Conservation (phyloP, 495 filamentous ascomycete species). For the Lophiostoma macrostomum region DNA sequence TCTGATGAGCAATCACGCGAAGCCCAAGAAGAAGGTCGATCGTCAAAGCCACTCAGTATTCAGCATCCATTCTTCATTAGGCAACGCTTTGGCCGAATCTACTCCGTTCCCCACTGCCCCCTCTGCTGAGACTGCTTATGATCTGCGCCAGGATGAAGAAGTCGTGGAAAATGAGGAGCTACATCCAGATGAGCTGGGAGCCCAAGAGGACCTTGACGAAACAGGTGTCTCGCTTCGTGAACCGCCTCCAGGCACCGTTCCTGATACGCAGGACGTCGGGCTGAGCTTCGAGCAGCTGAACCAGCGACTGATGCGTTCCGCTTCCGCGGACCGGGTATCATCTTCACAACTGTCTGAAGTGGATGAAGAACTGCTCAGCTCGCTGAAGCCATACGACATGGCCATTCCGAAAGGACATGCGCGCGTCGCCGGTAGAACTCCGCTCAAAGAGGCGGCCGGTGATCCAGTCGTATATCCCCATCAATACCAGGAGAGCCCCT, state of each 20-base stretch:
- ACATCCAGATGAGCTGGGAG: slow-evolving; percentile 1
- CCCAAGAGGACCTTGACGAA: slow-evolving; percentile 16
- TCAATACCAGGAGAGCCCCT: too few relatives aligned
- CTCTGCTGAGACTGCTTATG: neutral
- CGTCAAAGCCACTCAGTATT: slow-evolving; percentile 15
- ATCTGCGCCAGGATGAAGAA: neutral
- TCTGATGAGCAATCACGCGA: neutral
- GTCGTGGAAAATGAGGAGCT: neutral
- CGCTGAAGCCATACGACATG: too few relatives aligned
- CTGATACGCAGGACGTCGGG: neutral
- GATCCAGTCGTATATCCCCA: too few relatives aligned
- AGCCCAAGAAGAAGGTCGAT: slow-evolving; percentile 33
- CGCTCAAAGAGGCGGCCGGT: too few relatives aligned
- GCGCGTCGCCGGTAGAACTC: too few relatives aligned
- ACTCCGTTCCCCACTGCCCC: too few relatives aligned
- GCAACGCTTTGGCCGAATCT: neutral
- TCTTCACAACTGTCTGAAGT: neutral
- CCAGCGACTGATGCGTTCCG: neutral
- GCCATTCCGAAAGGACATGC: too few relatives aligned
- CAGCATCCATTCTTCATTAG: neutral
- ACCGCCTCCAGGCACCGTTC: neutral
- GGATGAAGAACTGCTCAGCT: neutral
- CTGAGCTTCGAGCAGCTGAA: neutral
- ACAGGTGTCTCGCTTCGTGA: slow-evolving; percentile 5
- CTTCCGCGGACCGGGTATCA: neutral